phyloP scores from a whole-genome alignment of 1,284 basidiomycete genomes.

The Moesziomyces parantarcticus region DNA sequence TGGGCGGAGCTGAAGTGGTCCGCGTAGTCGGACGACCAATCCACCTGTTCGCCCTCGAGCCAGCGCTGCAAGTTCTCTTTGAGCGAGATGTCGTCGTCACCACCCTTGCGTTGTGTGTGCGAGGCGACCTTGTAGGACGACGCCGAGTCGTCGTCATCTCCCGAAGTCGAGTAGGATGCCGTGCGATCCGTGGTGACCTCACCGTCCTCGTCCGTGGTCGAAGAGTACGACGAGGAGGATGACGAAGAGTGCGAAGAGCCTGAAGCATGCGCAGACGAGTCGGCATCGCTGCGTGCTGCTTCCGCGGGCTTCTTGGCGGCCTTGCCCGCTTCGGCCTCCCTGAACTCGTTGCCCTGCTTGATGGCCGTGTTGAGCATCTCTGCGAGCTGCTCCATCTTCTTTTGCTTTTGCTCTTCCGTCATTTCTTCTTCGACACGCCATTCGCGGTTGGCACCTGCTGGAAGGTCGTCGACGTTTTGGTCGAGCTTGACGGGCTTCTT shows the following conservation, averaged over 20 bases:
- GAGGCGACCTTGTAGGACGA: slow-evolving; percentile 36
- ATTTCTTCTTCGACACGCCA: slow-evolving; percentile 46
- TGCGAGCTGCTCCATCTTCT: slow-evolving; percentile 45
- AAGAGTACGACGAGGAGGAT: slow-evolving; percentile 37
- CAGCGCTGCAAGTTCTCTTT: slow-evolving; percentile 51
- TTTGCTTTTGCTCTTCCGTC: slow-evolving; percentile 33
- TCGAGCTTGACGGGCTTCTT: slow-evolving; percentile 36
- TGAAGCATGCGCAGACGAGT: slow-evolving; percentile 7
- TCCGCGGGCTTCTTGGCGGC: background rate
- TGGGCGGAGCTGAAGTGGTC: slow-evolving; percentile 50
- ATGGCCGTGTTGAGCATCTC: slow-evolving; percentile 48
- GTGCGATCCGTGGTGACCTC: slow-evolving; percentile 23
- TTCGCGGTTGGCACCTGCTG: slow-evolving; percentile 29
- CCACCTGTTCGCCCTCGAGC: slow-evolving; percentile 54
- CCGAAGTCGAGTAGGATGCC: slow-evolving; percentile 35
- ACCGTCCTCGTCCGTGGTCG: slow-evolving; percentile 29
- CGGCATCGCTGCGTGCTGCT: slow-evolving; percentile 7
- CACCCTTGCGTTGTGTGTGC: slow-evolving; percentile 2
- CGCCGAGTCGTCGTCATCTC: slow-evolving; percentile 10
- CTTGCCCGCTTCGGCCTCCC: slow-evolving; percentile 6
- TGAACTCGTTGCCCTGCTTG: slow-evolving; percentile 26
- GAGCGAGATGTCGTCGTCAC: slow-evolving; percentile 29
- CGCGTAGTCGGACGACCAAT: slow-evolving; percentile 50
- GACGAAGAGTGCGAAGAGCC: slow-evolving; percentile 25
- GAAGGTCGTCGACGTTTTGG: slow-evolving; percentile 26